Conservation (phyloP, 1,284 basidiomycete genomes). For the Pseudozyma thailandica region DNA sequence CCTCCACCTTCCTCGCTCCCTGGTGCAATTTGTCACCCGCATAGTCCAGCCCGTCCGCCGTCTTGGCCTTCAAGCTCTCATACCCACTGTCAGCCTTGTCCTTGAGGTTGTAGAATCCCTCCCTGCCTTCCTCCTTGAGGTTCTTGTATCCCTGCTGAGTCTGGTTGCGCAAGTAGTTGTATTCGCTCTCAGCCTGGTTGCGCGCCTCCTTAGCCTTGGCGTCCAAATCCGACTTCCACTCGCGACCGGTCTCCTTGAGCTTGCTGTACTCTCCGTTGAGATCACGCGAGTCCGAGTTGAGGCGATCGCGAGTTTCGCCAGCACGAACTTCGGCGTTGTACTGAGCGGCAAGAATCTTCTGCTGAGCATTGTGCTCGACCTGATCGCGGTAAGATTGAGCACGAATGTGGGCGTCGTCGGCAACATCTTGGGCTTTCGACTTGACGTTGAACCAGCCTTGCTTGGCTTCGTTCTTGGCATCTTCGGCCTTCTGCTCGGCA, state of each 20-base stretch:
- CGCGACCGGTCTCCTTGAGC: slow-evolving; percentile 41
- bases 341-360: slow-evolving; percentile 49
- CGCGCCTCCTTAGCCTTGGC: slow-evolving; percentile 34
- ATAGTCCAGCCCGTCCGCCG: slow-evolving; percentile 44
- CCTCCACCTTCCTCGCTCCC: slow-evolving; percentile 42
- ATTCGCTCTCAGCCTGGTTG: slow-evolving; percentile 33
- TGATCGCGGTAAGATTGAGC: slow-evolving; percentile 21
- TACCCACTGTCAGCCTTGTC: slow-evolving; percentile 39
- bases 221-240: slow-evolving; percentile 42
- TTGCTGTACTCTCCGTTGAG: slow-evolving; percentile 20
- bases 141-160: slow-evolving; percentile 41
- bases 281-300: slow-evolving; percentile 8
- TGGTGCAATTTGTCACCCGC: slow-evolving; percentile 42
- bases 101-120: slow-evolving; percentile 33
- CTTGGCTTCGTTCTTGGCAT: slow-evolving; percentile 39
- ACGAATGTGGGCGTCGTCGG: slow-evolving; percentile 20
- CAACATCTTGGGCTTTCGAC: slow-evolving; percentile 36
- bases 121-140: slow-evolving; percentile 39
- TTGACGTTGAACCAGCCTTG: slow-evolving; percentile 46
- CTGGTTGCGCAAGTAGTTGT: slow-evolving; percentile 24
- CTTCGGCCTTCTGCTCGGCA: slow-evolving; percentile 28
- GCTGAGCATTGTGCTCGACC: slow-evolving; percentile 46
- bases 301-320: slow-evolving; percentile 24
- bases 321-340: slow-evolving; percentile 49
- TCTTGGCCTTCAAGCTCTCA: slow-evolving; percentile 32